Evolutionary conservation across 345 rosid species (phyloP).

Genomic region (Euphorbia peplus): DNA sequence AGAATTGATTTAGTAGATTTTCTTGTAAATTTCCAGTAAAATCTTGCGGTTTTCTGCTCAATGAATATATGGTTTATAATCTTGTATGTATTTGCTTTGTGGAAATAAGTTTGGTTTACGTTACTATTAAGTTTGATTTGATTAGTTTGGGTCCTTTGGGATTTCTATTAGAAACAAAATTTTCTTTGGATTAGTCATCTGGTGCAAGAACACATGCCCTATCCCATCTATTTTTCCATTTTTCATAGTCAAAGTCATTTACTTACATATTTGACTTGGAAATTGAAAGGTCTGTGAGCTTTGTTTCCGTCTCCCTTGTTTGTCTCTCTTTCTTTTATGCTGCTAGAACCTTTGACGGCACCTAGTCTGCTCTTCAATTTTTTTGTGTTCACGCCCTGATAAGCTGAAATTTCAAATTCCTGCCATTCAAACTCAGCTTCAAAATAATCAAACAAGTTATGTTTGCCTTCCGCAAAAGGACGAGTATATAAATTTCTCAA

Average conservation of each 20-base stretch:
- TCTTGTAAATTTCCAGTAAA: background rate
- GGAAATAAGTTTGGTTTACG: background rate
- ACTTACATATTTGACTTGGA: background rate
- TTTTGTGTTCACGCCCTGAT: background rate
- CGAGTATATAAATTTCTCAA: background rate
- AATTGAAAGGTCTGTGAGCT: background rate
- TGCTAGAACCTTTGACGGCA: background rate
- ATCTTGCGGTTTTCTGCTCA: background rate
- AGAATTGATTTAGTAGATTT: background rate
- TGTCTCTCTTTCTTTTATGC: background rate
- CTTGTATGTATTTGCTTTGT: background rate
- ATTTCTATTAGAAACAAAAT: background rate
- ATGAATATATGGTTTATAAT: background rate
- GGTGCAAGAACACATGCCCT: background rate
- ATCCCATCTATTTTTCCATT: background rate
- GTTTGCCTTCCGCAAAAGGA: background rate
- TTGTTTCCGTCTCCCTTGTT: background rate
- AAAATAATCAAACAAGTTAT: background rate
- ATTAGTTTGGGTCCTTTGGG: background rate
- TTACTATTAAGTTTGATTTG: background rate
- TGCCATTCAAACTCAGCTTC: background rate
- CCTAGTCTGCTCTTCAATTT: background rate
- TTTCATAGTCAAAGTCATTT: background rate
- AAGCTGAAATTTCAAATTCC: background rate
- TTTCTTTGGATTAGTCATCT: background rate